Evolutionary conservation across 2,329 filamentous ascomycete species (phyloP).

Genomic region (Aspergillus sp.): DNA sequence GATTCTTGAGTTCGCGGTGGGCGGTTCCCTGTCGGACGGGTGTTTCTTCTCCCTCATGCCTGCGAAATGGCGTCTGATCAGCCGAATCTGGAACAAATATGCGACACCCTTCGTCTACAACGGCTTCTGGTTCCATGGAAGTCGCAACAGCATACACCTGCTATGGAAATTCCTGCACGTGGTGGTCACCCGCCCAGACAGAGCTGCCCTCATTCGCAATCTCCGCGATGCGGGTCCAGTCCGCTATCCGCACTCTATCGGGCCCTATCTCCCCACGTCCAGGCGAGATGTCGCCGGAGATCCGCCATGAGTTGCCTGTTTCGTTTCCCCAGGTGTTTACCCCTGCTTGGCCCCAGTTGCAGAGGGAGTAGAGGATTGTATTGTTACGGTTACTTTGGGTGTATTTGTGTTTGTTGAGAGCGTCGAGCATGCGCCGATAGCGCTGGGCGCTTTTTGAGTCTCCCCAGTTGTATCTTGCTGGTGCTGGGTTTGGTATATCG

Average conservation of each 20-base stretch:
- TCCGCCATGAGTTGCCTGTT: slow-evolving; percentile 50
- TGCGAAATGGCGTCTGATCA: neutral
- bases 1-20: neutral
- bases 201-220: slow-evolving; percentile 50
- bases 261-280: neutral
- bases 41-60: neutral
- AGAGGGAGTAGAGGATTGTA: slow-evolving; percentile 53
- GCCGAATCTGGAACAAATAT: neutral
- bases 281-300: slow-evolving; percentile 32
- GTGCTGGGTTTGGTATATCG: slow-evolving; percentile 35
- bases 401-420: slow-evolving; percentile 34
- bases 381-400: too few relatives aligned
- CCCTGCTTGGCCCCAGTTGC: slow-evolving; percentile 54
- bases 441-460: slow-evolving; percentile 49
- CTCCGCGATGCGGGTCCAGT: slow-evolving; percentile 33
- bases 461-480: slow-evolving; percentile 53
- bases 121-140: neutral
- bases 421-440: slow-evolving; percentile 54
- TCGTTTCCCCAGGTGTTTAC: slow-evolving; percentile 53
- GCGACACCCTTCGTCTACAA: neutral
- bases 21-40: neutral
- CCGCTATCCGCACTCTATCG: neutral
- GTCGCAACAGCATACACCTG: neutral
- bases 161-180: neutral
- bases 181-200: neutral